Evolutionary conservation across 352 stramenopile genomes (phyloP), one percentile per base, ranked within the genome.

Genomic region (Globisporangium spiculum): DNA sequence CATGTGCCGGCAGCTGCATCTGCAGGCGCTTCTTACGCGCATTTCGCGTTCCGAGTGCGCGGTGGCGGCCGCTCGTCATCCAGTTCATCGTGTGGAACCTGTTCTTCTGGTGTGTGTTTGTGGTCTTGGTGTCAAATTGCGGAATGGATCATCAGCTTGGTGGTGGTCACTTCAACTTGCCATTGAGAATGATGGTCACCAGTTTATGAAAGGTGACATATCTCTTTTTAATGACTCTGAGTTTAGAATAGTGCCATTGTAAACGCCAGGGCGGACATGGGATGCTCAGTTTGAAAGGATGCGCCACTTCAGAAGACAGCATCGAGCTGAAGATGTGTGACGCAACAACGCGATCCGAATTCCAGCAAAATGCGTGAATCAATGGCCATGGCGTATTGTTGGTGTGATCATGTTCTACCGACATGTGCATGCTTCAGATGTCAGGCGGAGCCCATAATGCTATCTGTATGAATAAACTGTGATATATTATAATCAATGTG

Each of bases 11-110:
- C 36, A 90, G 88, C 44, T 80, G 70, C 77, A 84, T 84, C 63
- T 87, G 78, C 41, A 74, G 69, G 22, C 74, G 75, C 60, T 75
- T 71, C 26, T 69, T 76, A n/a, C 80, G 80, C 53, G 63, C 54
- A 41, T 62, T 27, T 52, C 78, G 73, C 53, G 78, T 80, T 55
- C 82, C 77, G 63, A 89, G 62, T 60, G 82, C 80, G 20, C 80
- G 82, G 68, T 90, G 80, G 36, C 66, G 63, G n/a, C 77, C 76
- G 54, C 80, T 87, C 54, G 82, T 88, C 82, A 88, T 90, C 82
- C 82, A 90, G 71, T 90, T 90, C 82, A 90, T 90, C 32, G 34
- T 26, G 20, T 3, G 2, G 41, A 1, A n/a, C 18, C 10, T 26
- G 46, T 26, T 5, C 6, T 44, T 32, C 24, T 27, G 16, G 36